Evolutionary conservation across 805 yeast genomes (phyloP), one percentile per base, ranked within the genome.

Genomic region (Cyberlindnera euphorbiiphila): DNA sequence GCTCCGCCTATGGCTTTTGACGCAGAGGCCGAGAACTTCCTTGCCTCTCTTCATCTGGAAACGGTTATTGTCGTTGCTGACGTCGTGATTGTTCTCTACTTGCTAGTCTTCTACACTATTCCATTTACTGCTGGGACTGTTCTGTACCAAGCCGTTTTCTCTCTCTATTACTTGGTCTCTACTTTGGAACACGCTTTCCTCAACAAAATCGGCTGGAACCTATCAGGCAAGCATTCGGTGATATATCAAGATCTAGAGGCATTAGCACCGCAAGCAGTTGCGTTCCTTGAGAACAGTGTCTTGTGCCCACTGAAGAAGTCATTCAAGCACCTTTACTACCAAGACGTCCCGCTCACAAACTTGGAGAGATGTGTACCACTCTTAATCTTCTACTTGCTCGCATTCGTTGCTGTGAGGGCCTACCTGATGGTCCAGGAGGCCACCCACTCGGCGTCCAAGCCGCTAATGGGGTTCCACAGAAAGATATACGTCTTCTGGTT

Each of bases 401-500:
- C 63, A 18, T 57, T 57, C 6, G 29, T 42, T 11, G 47, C 43
- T 4, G 39, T 68, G 12, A 40, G 60, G 32, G 49, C 41, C 28
- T 51, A 56, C 36, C 60, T 71, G 65, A 43, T 49, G 7, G 28
- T 43, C n/a, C 32, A 25, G 17, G 56, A 66, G 28, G 29, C 49
- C 0, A 41, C 28, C 17, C 39, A 34, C 8, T 48, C 66, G 1
- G 61, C 65, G 2, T 43, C 39, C 4, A 66, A 66, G 23, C 81
- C 84, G 2, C 48, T 77, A 3, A 47, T 60, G 30, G 81, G 83
- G 0, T 59, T 62, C 2, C 62, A 71, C 34, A 69, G 93, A 45
- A 59, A 63, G 9, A 34, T 74, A 3, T 82, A 75, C 52, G 68
- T 71, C 35, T 47, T 71, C 2, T 53, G 81, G 20, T 74, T 78